Evolutionary conservation across 2,329 filamentous ascomycete species (phyloP).

Genomic region (Fusarium sp.): DNA sequence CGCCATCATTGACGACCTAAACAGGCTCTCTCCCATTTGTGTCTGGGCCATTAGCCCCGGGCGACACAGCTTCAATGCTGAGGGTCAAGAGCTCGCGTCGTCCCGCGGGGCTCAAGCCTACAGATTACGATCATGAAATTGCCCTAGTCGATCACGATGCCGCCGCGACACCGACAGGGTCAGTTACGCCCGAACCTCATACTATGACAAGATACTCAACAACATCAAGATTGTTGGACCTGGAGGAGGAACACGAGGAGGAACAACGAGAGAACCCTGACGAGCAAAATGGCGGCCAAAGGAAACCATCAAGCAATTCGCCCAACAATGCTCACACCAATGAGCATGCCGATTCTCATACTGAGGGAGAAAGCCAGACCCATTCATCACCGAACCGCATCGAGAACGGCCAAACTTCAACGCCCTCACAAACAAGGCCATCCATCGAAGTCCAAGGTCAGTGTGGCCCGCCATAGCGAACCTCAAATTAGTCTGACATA

Average conservation of each 20-base stretch:
- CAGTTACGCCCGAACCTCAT: constrained; percentile 30
- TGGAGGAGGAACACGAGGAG: constrained; percentile 26
- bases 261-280: background rate
- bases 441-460: constrained; percentile 48
- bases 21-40: constrained; percentile 5
- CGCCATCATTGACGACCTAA: background rate
- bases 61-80: constrained; percentile 39
- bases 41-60: constrained; percentile 21
- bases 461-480: background rate
- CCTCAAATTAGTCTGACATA: constrained; percentile 11
- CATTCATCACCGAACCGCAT: background rate
- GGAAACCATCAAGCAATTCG: constrained; percentile 13
- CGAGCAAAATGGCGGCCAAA: constrained; percentile 1
- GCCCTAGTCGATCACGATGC: constrained; percentile 66
- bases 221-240: constrained; percentile 35
- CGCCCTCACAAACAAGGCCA: constrained; percentile 38
- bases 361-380: constrained; percentile 13
- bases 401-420: constrained; percentile 15
- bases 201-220: constrained; percentile 33
- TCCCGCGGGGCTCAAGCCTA: constrained; percentile 61
- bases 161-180: constrained; percentile 33
- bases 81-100: constrained; percentile 62
- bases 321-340: background rate
- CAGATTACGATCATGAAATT: constrained; percentile 77
- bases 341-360: constrained; percentile 18